Conservation (phyloP, 352 stramenopile genomes). For the Phytophthora uliginosa region DNA sequence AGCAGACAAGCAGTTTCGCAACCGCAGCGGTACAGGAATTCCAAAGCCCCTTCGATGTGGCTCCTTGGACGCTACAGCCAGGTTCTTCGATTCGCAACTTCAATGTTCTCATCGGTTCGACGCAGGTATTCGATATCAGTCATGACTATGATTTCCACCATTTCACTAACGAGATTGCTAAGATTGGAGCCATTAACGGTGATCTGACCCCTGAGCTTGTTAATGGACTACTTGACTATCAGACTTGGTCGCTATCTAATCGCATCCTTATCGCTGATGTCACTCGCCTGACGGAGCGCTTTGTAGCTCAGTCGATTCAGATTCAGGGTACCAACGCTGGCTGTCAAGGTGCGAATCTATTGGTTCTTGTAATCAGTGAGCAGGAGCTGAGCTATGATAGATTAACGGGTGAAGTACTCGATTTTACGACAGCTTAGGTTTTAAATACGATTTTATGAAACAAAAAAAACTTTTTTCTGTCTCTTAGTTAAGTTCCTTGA, state of each 20-base stretch:
- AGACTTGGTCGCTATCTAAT: not conserved
- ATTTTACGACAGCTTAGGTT: not conserved
- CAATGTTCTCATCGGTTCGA: slow-evolving; percentile 11
- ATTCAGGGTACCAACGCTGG: too few species aligned
- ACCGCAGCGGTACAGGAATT: slow-evolving; percentile 2
- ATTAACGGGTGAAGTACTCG: not conserved
- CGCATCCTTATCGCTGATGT: not conserved
- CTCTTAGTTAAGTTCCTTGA: slow-evolving; percentile 14
- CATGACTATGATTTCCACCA: slow-evolving; percentile 8
- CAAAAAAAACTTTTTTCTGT: slow-evolving; percentile 4
- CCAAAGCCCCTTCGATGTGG: slow-evolving; percentile 4
- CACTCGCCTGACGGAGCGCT: too few species aligned
- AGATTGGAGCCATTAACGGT: slow-evolving; percentile 1
- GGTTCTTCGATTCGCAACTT: slow-evolving; percentile 14
- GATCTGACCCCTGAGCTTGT: slow-evolving; percentile 5
- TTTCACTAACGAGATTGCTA: not conserved
- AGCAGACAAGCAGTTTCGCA: slow-evolving; percentile 8
- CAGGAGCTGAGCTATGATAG: not conserved
- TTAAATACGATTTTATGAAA: too few species aligned
- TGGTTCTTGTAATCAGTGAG: not conserved
- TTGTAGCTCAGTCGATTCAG: too few species aligned
- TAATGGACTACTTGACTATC: slow-evolving; percentile 12
- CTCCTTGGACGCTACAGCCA: slow-evolving; percentile 6
- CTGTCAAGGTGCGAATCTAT: too few species aligned
- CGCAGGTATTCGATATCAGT: slow-evolving; percentile 1